phyloP scores from a whole-genome alignment of 345 rosid genomes.

The Hibiscus tridactylites region DNA sequence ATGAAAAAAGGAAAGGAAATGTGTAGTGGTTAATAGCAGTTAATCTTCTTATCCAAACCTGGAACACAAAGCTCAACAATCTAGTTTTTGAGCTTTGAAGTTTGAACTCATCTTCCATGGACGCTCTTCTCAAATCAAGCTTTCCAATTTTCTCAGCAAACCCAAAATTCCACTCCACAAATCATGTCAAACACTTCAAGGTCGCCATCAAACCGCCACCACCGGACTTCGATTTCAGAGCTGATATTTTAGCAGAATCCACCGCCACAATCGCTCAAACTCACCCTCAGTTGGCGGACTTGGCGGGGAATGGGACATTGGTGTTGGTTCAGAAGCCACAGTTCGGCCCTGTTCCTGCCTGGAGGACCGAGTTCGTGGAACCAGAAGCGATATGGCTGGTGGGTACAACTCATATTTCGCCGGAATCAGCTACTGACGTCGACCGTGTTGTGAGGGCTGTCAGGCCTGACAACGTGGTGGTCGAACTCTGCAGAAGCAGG shows the following conservation, averaged over 20 bases:
- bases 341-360: conserved; percentile 66
- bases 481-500: conserved; percentile 95
- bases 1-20: not conserved
- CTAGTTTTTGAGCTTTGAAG: not conserved
- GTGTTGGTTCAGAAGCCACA: conserved; percentile 49
- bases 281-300: conserved; percentile 49
- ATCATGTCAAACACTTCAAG: conserved; percentile 23
- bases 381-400: conserved; percentile 74
- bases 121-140: conserved; percentile 29
- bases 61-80: conserved; percentile 1
- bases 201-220: conserved; percentile 66
- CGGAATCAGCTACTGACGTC: conserved; percentile 49
- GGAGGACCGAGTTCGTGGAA: conserved; percentile 74
- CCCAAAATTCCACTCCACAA: conserved; percentile 18
- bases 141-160: conserved; percentile 31
- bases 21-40: not conserved
- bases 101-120: conserved; percentile 20
- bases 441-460: conserved; percentile 61
- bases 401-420: conserved; percentile 64
- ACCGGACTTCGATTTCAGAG: conserved; percentile 63
- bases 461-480: conserved; percentile 77
- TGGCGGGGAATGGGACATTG: conserved; percentile 54
- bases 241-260: conserved; percentile 41
- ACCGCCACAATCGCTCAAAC: conserved; percentile 39
- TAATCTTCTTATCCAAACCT: conserved; percentile 5